Conservation (phyloP, 148 eudicot genomes). For the Rhododendron kiyosumense region DNA sequence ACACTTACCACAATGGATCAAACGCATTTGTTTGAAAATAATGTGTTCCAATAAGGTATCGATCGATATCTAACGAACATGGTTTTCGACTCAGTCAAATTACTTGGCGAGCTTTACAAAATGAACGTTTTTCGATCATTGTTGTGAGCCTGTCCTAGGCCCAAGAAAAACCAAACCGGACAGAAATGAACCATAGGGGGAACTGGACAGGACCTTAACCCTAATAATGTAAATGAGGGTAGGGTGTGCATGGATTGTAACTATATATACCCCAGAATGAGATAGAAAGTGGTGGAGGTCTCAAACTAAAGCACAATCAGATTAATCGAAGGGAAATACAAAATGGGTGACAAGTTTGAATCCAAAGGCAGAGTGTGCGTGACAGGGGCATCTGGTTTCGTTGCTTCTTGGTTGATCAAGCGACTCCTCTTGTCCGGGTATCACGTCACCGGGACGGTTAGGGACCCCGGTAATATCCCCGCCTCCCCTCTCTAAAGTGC, state of each 20-base stretch:
- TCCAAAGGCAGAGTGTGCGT: conserved; percentile 73
- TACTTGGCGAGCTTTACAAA: too few relatives aligned
- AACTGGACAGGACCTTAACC: too few relatives aligned
- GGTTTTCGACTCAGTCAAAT: too few relatives aligned
- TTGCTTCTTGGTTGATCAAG: conserved; percentile 91
- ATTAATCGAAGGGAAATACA: not conserved
- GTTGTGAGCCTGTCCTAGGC: too few relatives aligned
- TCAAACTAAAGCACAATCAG: not conserved
- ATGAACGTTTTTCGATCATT: too few relatives aligned
- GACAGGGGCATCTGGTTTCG: conserved; percentile 85
- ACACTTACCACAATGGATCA: too few relatives aligned
- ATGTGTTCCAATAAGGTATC: too few relatives aligned
- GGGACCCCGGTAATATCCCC: conserved; percentile 60
- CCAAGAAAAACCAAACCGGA: too few relatives aligned
- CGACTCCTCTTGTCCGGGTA: conserved; percentile 69
- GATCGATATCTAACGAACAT: too few relatives aligned
- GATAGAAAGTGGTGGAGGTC: not conserved
- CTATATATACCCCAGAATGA: not conserved
- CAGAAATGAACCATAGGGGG: too few relatives aligned
- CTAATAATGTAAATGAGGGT: not conserved
- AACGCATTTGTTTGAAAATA: too few relatives aligned
- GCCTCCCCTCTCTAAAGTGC: not conserved
- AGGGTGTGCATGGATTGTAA: not conserved
- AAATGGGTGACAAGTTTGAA: not conserved
- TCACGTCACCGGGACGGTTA: conserved; percentile 73